A percentile compares a stretch with the other conserved stretches of the same genome.
These are phyloP conservation scores for Saccharata proteae DNA, from an alignment of 2,329 filamentous ascomycete genomes.

Conservation along the genomic window DNA sequence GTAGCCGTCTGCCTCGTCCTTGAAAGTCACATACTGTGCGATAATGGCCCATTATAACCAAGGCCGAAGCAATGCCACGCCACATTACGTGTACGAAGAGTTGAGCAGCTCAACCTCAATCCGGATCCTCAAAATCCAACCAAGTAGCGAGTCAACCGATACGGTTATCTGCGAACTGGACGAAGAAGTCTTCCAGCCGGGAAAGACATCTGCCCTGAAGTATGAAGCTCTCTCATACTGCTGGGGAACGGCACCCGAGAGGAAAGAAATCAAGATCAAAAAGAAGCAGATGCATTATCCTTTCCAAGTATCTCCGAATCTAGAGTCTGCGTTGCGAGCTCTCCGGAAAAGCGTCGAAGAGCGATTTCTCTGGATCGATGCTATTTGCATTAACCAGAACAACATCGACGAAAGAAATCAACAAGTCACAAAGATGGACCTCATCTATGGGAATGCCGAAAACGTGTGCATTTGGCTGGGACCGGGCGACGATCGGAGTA, in stretches of 20 bases:
- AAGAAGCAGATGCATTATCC: constrained; percentile 1
- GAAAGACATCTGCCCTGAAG: no score
- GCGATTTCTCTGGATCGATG: constrained; percentile 23
- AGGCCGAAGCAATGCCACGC: no score
- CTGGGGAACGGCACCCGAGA: constrained; percentile 7
- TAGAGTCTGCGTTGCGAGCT: constrained; percentile 4
- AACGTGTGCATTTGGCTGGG: constrained; percentile 23
- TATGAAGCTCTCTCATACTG: constrained; percentile 16
- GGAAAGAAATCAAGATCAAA: constrained; percentile 1
- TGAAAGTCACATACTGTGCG: no score
- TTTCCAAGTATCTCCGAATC: constrained; percentile 5
- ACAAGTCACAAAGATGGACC: constrained; percentile 25
- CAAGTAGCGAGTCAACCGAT: no score
- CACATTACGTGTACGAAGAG: no score
- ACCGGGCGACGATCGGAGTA: constrained; percentile 14
- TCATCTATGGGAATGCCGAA: constrained; percentile 21
- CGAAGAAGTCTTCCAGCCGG: no score
- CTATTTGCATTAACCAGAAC: constrained; percentile 22
- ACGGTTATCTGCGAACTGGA: no score
- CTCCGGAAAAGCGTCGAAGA: constrained; percentile 4
- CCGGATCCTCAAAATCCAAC: no score
- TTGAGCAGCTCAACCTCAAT: no score
- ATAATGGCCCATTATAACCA: no score
- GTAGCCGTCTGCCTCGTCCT: no score
- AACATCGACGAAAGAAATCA: constrained; percentile 18